Evolutionary conservation across 2,329 filamentous ascomycete genomes (phyloP).

Genomic region (Penicillium sp.): DNA sequence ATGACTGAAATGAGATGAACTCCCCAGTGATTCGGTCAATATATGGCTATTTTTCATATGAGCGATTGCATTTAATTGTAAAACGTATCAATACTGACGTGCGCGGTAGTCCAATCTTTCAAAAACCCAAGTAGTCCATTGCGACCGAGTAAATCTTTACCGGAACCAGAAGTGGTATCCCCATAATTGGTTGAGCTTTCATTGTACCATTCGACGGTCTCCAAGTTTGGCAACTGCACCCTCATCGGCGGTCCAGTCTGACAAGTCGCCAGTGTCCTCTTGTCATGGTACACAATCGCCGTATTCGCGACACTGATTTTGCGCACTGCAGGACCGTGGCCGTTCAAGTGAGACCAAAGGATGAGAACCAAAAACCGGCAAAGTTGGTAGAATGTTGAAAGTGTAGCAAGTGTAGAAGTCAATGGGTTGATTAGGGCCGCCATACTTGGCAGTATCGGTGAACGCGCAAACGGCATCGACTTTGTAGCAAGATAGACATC

Average conservation of each 20-base stretch:
- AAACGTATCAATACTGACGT: neutral
- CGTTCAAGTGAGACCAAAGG: neutral
- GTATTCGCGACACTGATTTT: slow-evolving; percentile 73
- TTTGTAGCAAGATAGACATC: slow-evolving; percentile 61
- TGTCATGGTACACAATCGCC: slow-evolving; percentile 65
- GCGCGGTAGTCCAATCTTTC: neutral
- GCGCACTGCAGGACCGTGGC: slow-evolving; percentile 57
- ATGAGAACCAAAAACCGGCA: neutral
- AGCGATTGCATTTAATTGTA: neutral
- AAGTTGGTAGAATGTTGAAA: neutral
- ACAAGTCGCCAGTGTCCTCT: slow-evolving; percentile 67
- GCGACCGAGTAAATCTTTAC: neutral
- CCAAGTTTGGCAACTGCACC: slow-evolving; percentile 61
- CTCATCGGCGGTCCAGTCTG: slow-evolving; percentile 71
- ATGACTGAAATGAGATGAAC: slow-evolving; percentile 67
- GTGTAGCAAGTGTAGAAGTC: neutral
- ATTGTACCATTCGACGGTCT: slow-evolving; percentile 71
- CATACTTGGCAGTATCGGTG: slow-evolving; percentile 42
- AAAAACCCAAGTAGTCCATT: neutral
- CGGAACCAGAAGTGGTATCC: too few species aligned
- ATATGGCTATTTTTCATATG: slow-evolving; percentile 55
- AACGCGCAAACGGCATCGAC: slow-evolving; percentile 49
- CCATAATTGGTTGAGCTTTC: slow-evolving; percentile 50
- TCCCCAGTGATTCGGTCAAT: slow-evolving; percentile 66
- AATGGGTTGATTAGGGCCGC: neutral